Percentiles rank a stretch among this genome's conserved stretches.
Conservation (phyloP, 306 rosid genomes). For the Corylus avellana region DNA sequence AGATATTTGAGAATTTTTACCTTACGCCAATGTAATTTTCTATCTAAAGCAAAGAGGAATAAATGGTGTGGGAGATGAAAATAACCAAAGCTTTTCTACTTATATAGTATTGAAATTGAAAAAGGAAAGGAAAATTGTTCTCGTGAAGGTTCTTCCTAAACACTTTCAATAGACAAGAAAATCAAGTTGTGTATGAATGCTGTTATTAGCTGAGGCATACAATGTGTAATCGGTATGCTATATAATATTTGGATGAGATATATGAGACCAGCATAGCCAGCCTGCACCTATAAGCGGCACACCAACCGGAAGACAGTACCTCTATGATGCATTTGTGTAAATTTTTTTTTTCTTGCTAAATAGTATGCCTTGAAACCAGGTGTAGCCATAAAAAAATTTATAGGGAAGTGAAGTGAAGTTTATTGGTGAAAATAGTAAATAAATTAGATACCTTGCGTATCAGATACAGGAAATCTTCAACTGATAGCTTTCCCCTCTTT, state of each 20-base stretch:
- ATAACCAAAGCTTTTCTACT: too few species aligned
- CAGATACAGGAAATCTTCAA: slow-evolving; percentile 83
- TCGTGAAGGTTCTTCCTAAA: not conserved
- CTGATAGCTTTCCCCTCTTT: slow-evolving; percentile 82
- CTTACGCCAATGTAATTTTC: too few species aligned
- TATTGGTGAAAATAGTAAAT: not conserved
- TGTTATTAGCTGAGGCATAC: not conserved
- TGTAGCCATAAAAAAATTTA: not conserved
- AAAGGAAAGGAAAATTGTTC: not conserved
- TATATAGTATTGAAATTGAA: not conserved
- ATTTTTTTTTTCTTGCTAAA: not conserved
- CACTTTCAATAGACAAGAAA: not conserved
- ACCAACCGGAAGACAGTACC: not conserved
- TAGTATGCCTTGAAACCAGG: not conserved
- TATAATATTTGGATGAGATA: not conserved
- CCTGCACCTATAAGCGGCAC: not conserved
- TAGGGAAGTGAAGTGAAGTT: not conserved
- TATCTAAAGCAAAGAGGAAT: too few species aligned
- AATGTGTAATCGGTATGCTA: not conserved
- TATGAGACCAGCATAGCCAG: not conserved
- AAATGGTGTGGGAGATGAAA: too few species aligned
- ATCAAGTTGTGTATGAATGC: not conserved
- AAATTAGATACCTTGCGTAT: slow-evolving; percentile 72
- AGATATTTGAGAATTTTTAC: too few species aligned
- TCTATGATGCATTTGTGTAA: not conserved